These are phyloP conservation scores for Boletus edulis DNA, from an alignment of 768 basidiomycete genomes.

Conservation along the genomic window DNA sequence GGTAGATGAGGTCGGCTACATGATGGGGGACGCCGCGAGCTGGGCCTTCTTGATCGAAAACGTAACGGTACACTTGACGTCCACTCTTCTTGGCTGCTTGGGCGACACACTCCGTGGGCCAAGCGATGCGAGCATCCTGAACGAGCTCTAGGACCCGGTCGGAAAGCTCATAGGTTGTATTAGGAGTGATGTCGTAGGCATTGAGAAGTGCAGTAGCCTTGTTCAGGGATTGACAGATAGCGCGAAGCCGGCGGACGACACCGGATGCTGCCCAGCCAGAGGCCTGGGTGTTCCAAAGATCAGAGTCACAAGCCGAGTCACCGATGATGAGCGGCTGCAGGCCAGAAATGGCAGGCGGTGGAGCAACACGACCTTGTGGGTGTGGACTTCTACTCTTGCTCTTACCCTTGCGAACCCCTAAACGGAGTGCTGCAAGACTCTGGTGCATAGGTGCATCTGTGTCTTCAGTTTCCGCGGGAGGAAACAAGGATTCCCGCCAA, in stretches of 20 bases:
- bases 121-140: constrained; percentile 71
- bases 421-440: constrained; percentile 19
- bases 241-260: constrained; percentile 66
- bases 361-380: constrained; percentile 16
- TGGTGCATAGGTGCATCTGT: constrained; percentile 8
- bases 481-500: constrained; percentile 50
- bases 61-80: constrained; percentile 71
- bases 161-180: constrained; percentile 64
- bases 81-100: constrained; percentile 50
- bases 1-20: constrained; percentile 69
- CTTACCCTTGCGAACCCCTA: constrained; percentile 24
- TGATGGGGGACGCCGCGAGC: constrained; percentile 64
- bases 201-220: constrained; percentile 62
- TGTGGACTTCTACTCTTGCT: constrained; percentile 29
- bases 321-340: constrained; percentile 74
- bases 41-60: constrained; percentile 81
- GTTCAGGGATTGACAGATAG: constrained; percentile 66
- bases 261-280: constrained; percentile 62
- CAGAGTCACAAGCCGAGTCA: constrained; percentile 63
- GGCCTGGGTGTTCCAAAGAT: constrained; percentile 57
- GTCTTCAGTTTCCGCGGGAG: constrained; percentile 25
- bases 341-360: constrained; percentile 17
- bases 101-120: constrained; percentile 69
- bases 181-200: constrained; percentile 66
- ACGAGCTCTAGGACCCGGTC: constrained; percentile 72